These are phyloP conservation scores for Austroboletus olivaceoglutinosus DNA, from an alignment of 1,284 basidiomycete species.

Conservation along the genomic window DNA sequence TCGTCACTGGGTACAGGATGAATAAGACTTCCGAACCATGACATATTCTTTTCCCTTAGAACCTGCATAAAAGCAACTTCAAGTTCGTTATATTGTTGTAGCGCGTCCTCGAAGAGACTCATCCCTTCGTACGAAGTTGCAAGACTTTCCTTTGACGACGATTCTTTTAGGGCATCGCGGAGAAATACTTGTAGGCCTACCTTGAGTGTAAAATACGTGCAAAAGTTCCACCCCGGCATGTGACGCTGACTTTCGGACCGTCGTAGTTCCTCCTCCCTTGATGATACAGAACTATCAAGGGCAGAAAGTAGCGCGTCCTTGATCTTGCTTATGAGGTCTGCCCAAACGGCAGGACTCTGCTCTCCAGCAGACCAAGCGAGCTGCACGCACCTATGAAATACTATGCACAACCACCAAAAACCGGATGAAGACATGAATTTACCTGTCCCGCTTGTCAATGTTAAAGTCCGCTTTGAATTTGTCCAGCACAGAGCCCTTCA, in stretches of 20 bases:
- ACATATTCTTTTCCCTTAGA: slow-evolving; percentile 76
- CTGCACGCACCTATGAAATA: slow-evolving; percentile 67
- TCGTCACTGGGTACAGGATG: slow-evolving; percentile 74
- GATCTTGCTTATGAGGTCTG: slow-evolving; percentile 83
- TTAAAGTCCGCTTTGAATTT: slow-evolving; percentile 95
- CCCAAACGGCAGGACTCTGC: slow-evolving; percentile 84
- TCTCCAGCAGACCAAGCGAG: slow-evolving; percentile 65
- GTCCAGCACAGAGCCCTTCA: slow-evolving; percentile 84
- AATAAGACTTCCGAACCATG: slow-evolving; percentile 88
- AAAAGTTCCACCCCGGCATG: slow-evolving; percentile 96
- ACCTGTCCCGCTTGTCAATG: slow-evolving; percentile 85
- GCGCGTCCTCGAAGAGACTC: slow-evolving; percentile 85
- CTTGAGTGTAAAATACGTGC: slow-evolving; percentile 93
- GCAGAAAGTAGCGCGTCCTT: slow-evolving; percentile 85
- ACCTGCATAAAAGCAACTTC: slow-evolving; percentile 84
- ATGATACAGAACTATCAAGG: slow-evolving; percentile 76
- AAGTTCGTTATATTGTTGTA: slow-evolving; percentile 89
- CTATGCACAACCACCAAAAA: slow-evolving; percentile 20
- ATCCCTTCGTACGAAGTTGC: slow-evolving; percentile 92
- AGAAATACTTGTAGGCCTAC: slow-evolving; percentile 39
- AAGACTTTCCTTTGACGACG: slow-evolving; percentile 75
- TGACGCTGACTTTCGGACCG: slow-evolving; percentile 82
- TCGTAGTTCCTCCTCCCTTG: slow-evolving; percentile 85
- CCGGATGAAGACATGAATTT: slow-evolving; percentile 20
- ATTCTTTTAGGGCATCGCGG: neutral